Percentiles rank a stretch among this genome's conserved stretches.
Conservation (phyloP, 2,329 filamentous ascomycete genomes). For the Coniochaeta hoffmannii region DNA sequence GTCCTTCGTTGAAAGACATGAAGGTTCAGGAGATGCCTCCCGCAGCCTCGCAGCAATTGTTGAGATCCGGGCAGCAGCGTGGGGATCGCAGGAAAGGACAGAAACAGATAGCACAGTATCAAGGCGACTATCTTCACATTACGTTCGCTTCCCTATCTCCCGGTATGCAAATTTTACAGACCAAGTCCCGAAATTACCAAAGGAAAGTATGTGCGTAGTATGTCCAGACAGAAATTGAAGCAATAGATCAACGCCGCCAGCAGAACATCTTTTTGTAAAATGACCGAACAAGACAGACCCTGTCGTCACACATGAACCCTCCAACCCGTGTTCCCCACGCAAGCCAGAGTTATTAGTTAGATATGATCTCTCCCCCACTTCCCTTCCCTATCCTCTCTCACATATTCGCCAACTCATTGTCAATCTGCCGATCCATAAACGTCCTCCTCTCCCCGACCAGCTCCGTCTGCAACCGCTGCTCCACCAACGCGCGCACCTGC, state of each 20-base stretch:
- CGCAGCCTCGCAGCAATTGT: no score
- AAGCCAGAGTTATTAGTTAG: not conserved
- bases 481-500: constrained; percentile 82
- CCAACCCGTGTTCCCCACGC: not conserved
- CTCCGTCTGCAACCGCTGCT: constrained; percentile 88
- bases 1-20: no score
- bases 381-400: constrained; percentile 30
- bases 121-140: not conserved
- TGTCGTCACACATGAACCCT: constrained; percentile 3
- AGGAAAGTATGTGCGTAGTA: not conserved
- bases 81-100: no score
- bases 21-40: no score
- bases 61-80: no score
- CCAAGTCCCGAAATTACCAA: not conserved
- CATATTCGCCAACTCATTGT: constrained; percentile 90
- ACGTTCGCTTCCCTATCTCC: not conserved
- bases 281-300: not conserved
- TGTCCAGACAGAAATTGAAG: not conserved
- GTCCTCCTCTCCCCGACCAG: constrained; percentile 76
- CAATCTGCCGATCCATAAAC: constrained; percentile 90
- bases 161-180: not conserved
- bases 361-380: not conserved
- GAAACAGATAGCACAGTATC: no score
- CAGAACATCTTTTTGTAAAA: not conserved
- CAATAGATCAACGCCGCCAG: not conserved